Conservation (phyloP, 768 basidiomycete species). For the Russula sp. region DNA sequence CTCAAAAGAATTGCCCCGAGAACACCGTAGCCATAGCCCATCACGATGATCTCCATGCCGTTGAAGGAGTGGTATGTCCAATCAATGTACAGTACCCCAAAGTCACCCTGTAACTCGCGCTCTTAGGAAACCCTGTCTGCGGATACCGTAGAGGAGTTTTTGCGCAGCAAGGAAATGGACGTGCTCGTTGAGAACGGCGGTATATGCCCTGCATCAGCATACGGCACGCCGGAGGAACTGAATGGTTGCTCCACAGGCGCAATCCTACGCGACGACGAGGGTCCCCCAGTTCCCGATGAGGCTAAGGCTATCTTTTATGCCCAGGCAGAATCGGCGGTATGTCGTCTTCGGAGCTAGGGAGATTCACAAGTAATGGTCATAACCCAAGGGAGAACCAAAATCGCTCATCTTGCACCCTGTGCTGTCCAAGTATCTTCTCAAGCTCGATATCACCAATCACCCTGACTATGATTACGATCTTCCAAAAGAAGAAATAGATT, state of each 20-base stretch:
- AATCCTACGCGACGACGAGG: background rate
- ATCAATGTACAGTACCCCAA: background rate
- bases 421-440: conserved; percentile 9
- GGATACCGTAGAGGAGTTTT: background rate
- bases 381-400: conserved; percentile 2
- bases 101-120: background rate
- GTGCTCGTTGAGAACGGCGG: conserved; percentile 9
- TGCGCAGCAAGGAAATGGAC: background rate
- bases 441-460: background rate
- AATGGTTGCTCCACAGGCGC: background rate
- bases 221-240: background rate
- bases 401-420: conserved; percentile 4
- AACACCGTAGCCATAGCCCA: conserved; percentile 10
- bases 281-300: background rate
- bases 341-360: background rate
- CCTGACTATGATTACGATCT: background rate
- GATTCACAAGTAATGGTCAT: background rate
- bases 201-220: background rate
- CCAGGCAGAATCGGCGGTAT: background rate
- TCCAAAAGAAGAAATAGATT: conserved; percentile 6
- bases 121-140: conserved; percentile 3
- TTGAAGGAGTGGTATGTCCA: conserved; percentile 7
- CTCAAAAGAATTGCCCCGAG: background rate
- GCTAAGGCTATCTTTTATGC: background rate
- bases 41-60: conserved; percentile 6